Percentiles rank a stretch among this genome's conserved stretches.
These are phyloP conservation scores for Podospora fimiseda DNA, from an alignment of 495 filamentous ascomycete genomes.

Conservation along the genomic window DNA sequence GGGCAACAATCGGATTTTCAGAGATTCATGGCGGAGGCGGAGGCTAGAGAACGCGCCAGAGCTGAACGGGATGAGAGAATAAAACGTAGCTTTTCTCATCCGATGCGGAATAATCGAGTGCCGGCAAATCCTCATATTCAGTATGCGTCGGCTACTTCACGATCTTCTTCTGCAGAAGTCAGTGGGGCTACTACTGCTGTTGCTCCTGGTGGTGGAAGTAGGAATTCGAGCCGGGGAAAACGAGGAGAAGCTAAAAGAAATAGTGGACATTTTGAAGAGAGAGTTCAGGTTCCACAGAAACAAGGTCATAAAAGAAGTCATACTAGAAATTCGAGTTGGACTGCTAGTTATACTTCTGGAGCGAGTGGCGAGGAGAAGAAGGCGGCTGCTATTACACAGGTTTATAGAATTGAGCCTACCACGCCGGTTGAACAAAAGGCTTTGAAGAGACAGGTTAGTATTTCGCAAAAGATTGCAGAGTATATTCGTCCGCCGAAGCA, in stretches of 20 bases:
- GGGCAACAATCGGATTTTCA: constrained; percentile 19
- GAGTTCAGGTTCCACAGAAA: background rate
- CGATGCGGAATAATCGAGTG: too few species aligned
- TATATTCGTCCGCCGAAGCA: constrained; percentile 25
- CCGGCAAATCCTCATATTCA: constrained; percentile 21
- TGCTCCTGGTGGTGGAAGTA: background rate
- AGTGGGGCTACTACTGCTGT: constrained; percentile 7
- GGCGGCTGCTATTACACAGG: background rate
- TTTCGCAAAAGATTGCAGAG: constrained; percentile 22
- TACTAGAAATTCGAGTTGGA: constrained; percentile 14
- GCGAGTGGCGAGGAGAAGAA: background rate
- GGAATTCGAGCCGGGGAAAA: constrained; percentile 5
- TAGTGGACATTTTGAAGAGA: constrained; percentile 2
- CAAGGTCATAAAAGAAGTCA: background rate
- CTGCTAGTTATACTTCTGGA: constrained; percentile 4
- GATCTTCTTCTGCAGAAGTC: constrained; percentile 1
- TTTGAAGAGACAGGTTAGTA: constrained; percentile 21
- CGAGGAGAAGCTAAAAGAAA: background rate
- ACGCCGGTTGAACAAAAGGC: constrained; percentile 8
- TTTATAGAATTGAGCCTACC: too few species aligned
- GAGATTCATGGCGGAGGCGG: constrained; percentile 24
- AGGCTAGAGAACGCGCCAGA: constrained; percentile 22
- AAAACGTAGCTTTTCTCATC: too few species aligned
- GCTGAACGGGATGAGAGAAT: too few species aligned
- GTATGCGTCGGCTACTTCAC: constrained; percentile 5